Evolutionary conservation across 2,329 filamentous ascomycete species (phyloP).

Genomic region (Albophoma yamanashiensis): DNA sequence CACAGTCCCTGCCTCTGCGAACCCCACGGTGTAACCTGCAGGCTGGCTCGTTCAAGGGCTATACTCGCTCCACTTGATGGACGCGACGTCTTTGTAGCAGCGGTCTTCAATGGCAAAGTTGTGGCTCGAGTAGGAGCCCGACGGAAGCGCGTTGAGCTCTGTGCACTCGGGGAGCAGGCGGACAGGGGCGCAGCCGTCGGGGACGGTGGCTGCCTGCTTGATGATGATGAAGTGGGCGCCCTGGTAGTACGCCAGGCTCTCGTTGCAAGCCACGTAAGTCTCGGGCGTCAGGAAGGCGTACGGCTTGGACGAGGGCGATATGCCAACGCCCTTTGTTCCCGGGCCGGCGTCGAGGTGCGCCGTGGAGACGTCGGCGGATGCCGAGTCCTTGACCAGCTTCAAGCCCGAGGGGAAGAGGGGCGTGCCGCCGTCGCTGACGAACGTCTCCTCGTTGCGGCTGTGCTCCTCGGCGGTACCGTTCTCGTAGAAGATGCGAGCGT

Average conservation of each 20-base stretch:
- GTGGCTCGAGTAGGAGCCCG: conserved; percentile 23
- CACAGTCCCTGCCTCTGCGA: not conserved
- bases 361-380: conserved; percentile 17
- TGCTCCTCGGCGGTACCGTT: conserved; percentile 31
- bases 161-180: conserved; percentile 30
- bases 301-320: conserved; percentile 18
- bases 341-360: conserved; percentile 15
- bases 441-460: conserved; percentile 12
- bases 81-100: conserved; percentile 28
- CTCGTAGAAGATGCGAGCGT: conserved; percentile 30
- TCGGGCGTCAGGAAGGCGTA: conserved; percentile 19
- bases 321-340: conserved; percentile 20
- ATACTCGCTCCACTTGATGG: conserved; percentile 25
- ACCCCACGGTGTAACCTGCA: no score
- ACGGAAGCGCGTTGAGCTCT: conserved; percentile 20
- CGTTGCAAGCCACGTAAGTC: conserved; percentile 30
- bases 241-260: conserved; percentile 26
- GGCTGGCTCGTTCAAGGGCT: not conserved
- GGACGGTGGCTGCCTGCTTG: conserved; percentile 22
- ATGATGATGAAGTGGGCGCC: conserved; percentile 21
- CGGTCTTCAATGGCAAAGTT: conserved; percentile 20
- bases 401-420: conserved; percentile 26
- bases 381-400: conserved; percentile 12
- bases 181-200: conserved; percentile 27
- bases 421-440: conserved; percentile 27